Evolutionary conservation across 1,139 yeast species (phyloP), one percentile per base, ranked within the genome.

Genomic region (Debaryomycetaceae sp.): DNA sequence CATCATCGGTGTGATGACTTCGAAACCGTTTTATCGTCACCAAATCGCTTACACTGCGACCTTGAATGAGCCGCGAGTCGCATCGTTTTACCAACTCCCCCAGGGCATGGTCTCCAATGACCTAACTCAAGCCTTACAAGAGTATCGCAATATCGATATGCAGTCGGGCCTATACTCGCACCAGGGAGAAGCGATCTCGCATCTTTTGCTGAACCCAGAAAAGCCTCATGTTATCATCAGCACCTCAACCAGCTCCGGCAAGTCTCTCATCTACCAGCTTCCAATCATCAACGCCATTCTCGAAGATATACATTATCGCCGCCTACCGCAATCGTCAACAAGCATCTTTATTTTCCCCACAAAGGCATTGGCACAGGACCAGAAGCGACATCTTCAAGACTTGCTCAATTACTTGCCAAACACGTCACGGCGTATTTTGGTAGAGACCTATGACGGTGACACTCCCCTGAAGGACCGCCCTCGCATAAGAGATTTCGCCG

Each of bases 291-390:
- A 72, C 31, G 68, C 71, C 4, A 64, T 70, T 5, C 55, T 81
- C 1, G 54, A 63, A 59, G 58, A 62, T 30, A 44, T 52, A 5
- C 39, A 44, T 13, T 35, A 37, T 16, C 51, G 51, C 1, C 25
- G 32, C 3, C 37, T 34, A 13, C 38, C 37, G 10, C 35, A 66
- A 13, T 25, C 38, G 1, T 41, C 61, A 13, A 81, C 95, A 0
- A 85, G 95, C 3, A 64, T 92, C 58, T 85, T 82, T 43, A 76
- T 90, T 6, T 90, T 90, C 44, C 98, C 99, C 1, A 90, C 99
- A 1, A 90, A 90, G 45, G 98, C 99, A 0, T 60, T 90, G 27
- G 97, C 98, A 0, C 98, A 90, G 47, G 98, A 90, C 57, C 99
- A 90, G 52, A 78, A 77, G 43, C 61, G 95, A 29, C 77, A 94